Percentiles rank a stretch among this genome's conserved stretches.
Conservation (phyloP, 208 protist species). For the Leishmania mexicana region DNA sequence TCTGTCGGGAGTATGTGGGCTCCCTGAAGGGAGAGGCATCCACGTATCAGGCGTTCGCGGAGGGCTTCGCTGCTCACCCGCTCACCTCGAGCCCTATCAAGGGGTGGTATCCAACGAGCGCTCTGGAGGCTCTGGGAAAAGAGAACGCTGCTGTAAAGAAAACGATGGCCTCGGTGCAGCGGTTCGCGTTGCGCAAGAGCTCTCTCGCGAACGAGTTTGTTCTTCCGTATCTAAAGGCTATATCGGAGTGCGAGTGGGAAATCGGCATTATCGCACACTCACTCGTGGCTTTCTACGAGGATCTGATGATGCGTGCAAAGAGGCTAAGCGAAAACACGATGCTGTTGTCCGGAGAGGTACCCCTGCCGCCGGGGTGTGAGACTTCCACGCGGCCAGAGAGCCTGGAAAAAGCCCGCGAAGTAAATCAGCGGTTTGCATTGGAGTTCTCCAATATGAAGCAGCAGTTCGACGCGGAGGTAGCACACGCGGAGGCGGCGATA, state of each 20-base stretch:
- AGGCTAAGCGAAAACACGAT: slow-evolving; percentile 18
- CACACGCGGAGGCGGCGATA: slow-evolving; percentile 7
- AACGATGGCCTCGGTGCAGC: slow-evolving; percentile 16
- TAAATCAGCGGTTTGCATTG: slow-evolving; percentile 6
- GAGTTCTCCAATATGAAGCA: slow-evolving; percentile 13
- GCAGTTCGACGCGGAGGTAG: slow-evolving; percentile 19
- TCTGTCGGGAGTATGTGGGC: slow-evolving; percentile 21
- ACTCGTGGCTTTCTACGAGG: slow-evolving; percentile 27
- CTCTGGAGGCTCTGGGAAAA: slow-evolving; percentile 5
- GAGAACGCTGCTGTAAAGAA: slow-evolving; percentile 13
- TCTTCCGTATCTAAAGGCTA: slow-evolving; percentile 16
- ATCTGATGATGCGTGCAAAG: slow-evolving; percentile 26
- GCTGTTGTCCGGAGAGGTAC: slow-evolving; percentile 12
- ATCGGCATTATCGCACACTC: slow-evolving; percentile 19
- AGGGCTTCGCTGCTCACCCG: slow-evolving; percentile 9
- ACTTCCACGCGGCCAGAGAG: slow-evolving; percentile 19
- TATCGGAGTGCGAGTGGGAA: slow-evolving; percentile 15
- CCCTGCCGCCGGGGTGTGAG: slow-evolving; percentile 22
- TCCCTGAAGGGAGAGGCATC: slow-evolving; percentile 14
- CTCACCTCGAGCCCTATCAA: slow-evolving; percentile 7
- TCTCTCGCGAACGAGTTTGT: slow-evolving; percentile 18
- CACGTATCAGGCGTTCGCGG: slow-evolving; percentile 23
- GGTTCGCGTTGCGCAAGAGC: slow-evolving; percentile 21
- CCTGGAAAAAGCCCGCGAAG: slow-evolving; percentile 16
- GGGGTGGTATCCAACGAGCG: slow-evolving; percentile 16